phyloP scores from a whole-genome alignment of 306 rosid species.

The Boehmeria nivea region DNA sequence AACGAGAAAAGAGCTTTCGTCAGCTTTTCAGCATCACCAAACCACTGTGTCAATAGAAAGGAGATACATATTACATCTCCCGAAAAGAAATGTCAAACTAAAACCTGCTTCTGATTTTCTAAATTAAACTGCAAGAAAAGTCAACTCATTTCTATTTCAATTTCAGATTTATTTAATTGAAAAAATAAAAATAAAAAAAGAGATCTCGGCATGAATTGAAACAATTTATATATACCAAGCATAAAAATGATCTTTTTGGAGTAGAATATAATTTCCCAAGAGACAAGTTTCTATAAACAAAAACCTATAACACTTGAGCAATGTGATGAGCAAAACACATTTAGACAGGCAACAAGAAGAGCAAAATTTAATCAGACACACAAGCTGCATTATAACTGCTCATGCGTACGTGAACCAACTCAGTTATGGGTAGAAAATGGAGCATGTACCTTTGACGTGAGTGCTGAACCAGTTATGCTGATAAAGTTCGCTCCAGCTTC shows the following conservation, averaged over 20 bases:
- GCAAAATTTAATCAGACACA: too few species aligned
- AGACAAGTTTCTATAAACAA: too few species aligned
- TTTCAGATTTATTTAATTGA: neutral
- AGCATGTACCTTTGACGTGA: constrained; percentile 77
- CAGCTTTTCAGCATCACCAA: constrained; percentile 98
- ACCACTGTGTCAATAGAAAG: constrained; percentile 67
- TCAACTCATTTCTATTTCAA: neutral
- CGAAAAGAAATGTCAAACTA: neutral
- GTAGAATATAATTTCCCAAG: too few species aligned
- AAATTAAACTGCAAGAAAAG: neutral
- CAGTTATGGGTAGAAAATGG: too few species aligned
- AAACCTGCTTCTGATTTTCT: neutral
- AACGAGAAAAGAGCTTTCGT: constrained; percentile 96
- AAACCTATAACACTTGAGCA: too few species aligned
- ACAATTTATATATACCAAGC: too few species aligned
- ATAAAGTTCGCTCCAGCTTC: constrained; percentile 98
- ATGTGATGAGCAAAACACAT: too few species aligned
- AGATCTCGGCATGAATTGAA: too few species aligned
- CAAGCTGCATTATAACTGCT: too few species aligned
- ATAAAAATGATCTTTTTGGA: too few species aligned
- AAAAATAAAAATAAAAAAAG: neutral
- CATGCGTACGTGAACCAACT: too few species aligned
- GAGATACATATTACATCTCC: neutral
- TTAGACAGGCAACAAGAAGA: too few species aligned
- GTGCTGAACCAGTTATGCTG: constrained; percentile 94